Conservation (phyloP, 257 asterid species). For the Nicotiana knightiana region DNA sequence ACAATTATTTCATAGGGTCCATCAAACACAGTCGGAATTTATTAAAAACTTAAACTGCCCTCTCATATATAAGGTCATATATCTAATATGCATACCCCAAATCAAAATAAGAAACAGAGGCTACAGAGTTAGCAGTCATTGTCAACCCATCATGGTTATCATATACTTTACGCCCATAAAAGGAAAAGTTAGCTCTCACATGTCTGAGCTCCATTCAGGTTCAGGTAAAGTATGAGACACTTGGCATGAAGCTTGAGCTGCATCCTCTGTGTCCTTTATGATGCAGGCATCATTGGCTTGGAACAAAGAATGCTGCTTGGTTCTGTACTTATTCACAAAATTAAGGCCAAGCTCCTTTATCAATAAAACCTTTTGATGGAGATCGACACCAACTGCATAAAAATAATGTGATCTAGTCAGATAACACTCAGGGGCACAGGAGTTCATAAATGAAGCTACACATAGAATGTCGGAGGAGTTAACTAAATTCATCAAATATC, state of each 20-base stretch:
- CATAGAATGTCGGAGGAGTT: slow-evolving; percentile 14
- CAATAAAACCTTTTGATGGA: slow-evolving; percentile 60
- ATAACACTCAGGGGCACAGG: not conserved
- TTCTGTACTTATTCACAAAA: slow-evolving; percentile 27
- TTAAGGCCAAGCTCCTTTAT: slow-evolving; percentile 38
- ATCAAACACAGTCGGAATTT: not conserved
- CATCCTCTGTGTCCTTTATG: slow-evolving; percentile 27
- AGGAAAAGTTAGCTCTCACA: slow-evolving; percentile 38
- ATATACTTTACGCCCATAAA: not conserved
- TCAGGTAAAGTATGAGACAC: slow-evolving; percentile 25
- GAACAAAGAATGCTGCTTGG: slow-evolving; percentile 32
- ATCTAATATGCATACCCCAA: not conserved
- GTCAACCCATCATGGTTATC: not conserved
- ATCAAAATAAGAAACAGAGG: not conserved
- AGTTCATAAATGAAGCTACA: not conserved
- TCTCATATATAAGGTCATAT: not conserved
- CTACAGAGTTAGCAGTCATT: not conserved
- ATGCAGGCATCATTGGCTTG: slow-evolving; percentile 34
- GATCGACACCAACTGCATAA: slow-evolving; percentile 86
- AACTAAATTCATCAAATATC: slow-evolving; percentile 76
- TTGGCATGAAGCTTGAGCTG: slow-evolving; percentile 34
- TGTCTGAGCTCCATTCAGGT: slow-evolving; percentile 36
- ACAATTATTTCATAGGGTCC: not conserved
- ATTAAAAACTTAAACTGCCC: not conserved
- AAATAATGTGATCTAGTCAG: slow-evolving; percentile 11